A percentile compares a stretch with the other conserved stretches of the same genome.
phyloP scores from a whole-genome alignment of 129 eudicot species.

The Flaveria linearis region DNA sequence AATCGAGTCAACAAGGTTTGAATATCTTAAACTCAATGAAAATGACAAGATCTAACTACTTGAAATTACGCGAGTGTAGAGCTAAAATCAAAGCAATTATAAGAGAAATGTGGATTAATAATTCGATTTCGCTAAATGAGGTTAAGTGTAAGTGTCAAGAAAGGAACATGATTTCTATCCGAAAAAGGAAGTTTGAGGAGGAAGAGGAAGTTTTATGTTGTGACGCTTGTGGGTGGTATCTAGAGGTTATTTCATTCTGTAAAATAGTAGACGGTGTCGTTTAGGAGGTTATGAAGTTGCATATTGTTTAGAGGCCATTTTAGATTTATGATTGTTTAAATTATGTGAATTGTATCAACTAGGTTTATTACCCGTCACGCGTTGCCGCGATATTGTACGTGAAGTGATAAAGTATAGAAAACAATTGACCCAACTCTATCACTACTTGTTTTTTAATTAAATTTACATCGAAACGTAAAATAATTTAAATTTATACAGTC shows the following conservation, averaged over 20 bases:
- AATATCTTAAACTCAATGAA: conserved; percentile 36
- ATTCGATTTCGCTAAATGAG: conserved; percentile 28
- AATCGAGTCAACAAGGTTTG: conserved; percentile 43
- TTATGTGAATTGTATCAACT: not conserved
- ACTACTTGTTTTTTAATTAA: no score
- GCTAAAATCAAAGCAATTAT: conserved; percentile 38
- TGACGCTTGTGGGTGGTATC: conserved; percentile 49
- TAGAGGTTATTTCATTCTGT: conserved; percentile 41
- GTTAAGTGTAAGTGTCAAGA: conserved; percentile 25
- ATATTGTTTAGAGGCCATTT: not conserved
- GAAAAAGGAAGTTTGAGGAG: conserved; percentile 35
- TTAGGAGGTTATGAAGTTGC: conserved; percentile 17
- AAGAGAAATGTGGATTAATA: conserved; percentile 47
- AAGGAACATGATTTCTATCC: not conserved
- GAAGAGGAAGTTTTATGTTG: conserved; percentile 38
- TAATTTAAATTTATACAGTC: no score
- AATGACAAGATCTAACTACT: conserved; percentile 22
- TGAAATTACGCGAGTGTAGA: conserved; percentile 45
- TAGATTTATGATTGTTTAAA: conserved; percentile 18
- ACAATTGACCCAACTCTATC: no score
- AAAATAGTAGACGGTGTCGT: conserved; percentile 45
- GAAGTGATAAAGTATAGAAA: no score
- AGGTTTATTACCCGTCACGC: no score
- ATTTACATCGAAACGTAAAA: no score
- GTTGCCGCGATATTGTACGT: no score